Percentiles rank a stretch among this genome's conserved stretches.
These are phyloP conservation scores for Cryptosporidium canis DNA, from an alignment of 169 alveolate genomes.

Conservation along the genomic window DNA sequence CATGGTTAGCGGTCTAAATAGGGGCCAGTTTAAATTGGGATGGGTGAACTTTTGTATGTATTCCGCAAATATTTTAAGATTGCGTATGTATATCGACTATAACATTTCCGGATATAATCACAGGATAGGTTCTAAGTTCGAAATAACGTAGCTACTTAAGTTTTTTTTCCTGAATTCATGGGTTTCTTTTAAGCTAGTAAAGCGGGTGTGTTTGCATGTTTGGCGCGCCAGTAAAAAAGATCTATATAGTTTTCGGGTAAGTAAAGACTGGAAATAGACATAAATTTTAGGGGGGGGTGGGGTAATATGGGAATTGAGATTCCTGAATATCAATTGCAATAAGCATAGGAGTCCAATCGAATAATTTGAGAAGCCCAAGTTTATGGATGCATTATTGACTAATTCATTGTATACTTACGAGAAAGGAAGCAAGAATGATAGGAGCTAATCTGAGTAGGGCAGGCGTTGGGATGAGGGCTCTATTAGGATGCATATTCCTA, in stretches of 20 bases:
- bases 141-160: too few relatives aligned
- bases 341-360: neutral
- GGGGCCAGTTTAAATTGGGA: too few relatives aligned
- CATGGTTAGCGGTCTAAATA: neutral
- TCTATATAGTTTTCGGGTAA: slow-evolving; percentile 2
- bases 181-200: too few relatives aligned
- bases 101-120: neutral
- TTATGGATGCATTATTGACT: neutral
- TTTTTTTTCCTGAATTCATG: too few relatives aligned
- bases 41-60: too few relatives aligned
- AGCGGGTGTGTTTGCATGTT: neutral
- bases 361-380: neutral
- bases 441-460: neutral
- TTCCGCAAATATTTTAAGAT: too few relatives aligned
- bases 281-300: neutral
- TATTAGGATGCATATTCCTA: neutral
- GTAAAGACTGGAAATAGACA: neutral
- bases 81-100: too few relatives aligned
- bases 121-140: too few relatives aligned
- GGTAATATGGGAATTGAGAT: neutral
- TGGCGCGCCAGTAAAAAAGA: slow-evolving; percentile 28
- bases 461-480: neutral
- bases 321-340: neutral
- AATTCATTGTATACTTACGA: neutral
- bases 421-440: neutral